Conservation (phyloP, 1,284 basidiomycete species). For the Ceraceosorus bombacis region DNA sequence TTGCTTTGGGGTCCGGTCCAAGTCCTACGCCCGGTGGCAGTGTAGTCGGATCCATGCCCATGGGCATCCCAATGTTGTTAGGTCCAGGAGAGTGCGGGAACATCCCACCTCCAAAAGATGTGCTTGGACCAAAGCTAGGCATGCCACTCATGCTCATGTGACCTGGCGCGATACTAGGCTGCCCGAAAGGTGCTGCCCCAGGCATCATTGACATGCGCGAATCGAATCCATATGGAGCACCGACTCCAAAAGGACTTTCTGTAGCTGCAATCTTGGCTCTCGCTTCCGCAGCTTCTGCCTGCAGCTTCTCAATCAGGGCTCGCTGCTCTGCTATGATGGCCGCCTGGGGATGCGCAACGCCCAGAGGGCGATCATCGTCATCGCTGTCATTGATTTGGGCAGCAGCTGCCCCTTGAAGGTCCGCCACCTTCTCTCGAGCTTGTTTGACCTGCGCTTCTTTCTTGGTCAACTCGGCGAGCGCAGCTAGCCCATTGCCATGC, state of each 20-base stretch:
- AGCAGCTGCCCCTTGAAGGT: neutral
- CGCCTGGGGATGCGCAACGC: slow-evolving; percentile 38
- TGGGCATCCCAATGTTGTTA: no score
- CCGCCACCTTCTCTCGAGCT: slow-evolving; percentile 5
- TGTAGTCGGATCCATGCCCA: no score
- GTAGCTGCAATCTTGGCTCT: neutral
- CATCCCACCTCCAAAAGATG: no score
- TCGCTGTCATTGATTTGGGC: slow-evolving; percentile 10
- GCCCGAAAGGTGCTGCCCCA: neutral
- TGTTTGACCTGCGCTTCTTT: neutral
- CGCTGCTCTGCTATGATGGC: slow-evolving; percentile 46
- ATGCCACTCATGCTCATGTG: no score
- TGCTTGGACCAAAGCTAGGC: no score
- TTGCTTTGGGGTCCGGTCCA: no score
- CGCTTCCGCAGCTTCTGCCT: slow-evolving; percentile 28
- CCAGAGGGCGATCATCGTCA: slow-evolving; percentile 34
- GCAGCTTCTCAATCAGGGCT: slow-evolving; percentile 36
- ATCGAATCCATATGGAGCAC: neutral
- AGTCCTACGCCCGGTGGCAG: no score
- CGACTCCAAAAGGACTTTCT: neutral
- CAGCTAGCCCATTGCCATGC: slow-evolving; percentile 22
- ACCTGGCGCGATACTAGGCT: no score
- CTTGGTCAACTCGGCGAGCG: slow-evolving; percentile 10
- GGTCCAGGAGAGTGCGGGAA: no score
- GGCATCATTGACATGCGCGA: slow-evolving; percentile 1